phyloP scores from a whole-genome alignment of 768 basidiomycete genomes.

The Daedaleopsis nitida region DNA sequence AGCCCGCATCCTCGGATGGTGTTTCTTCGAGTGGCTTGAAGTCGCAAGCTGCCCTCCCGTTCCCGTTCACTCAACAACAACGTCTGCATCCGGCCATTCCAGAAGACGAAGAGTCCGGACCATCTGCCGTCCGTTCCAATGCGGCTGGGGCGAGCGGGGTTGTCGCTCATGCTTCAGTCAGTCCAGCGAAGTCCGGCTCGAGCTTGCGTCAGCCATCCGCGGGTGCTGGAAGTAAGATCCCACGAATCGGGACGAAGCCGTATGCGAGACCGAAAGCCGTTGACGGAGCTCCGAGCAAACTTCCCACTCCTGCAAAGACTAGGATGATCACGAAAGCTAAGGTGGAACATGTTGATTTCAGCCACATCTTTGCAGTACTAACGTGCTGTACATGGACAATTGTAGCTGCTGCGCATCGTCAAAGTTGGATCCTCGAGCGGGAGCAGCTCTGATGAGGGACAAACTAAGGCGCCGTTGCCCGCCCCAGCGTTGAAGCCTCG shows the following conservation, averaged over 20 bases:
- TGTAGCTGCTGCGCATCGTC: conserved; percentile 18
- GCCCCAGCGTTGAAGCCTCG: background rate
- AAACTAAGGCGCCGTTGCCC: background rate
- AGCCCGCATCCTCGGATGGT: conserved; percentile 16
- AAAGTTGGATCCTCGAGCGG: conserved; percentile 15
- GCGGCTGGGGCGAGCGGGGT: background rate
- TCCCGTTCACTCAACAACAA: conserved; percentile 11
- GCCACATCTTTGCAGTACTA: background rate
- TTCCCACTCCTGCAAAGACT: conserved; percentile 8
- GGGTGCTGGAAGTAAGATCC: conserved; percentile 35
- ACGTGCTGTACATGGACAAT: too few species aligned
- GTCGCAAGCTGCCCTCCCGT: conserved; percentile 8
- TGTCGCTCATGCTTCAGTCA: background rate
- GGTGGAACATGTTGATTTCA: background rate
- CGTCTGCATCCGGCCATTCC: conserved; percentile 21
- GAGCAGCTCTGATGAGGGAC: conserved; percentile 20
- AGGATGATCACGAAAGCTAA: conserved; percentile 2
- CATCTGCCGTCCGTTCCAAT: background rate
- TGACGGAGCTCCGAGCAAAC: conserved; percentile 3
- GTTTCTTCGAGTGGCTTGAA: conserved; percentile 7
- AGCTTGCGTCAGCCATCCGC: conserved; percentile 31
- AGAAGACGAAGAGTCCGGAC: conserved; percentile 21
- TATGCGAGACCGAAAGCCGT: conserved; percentile 29
- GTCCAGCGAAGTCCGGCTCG: conserved; percentile 19
- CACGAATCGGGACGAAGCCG: conserved; percentile 36